Conservation (phyloP, 331 rosid genomes). For the Malus hybrid region DNA sequence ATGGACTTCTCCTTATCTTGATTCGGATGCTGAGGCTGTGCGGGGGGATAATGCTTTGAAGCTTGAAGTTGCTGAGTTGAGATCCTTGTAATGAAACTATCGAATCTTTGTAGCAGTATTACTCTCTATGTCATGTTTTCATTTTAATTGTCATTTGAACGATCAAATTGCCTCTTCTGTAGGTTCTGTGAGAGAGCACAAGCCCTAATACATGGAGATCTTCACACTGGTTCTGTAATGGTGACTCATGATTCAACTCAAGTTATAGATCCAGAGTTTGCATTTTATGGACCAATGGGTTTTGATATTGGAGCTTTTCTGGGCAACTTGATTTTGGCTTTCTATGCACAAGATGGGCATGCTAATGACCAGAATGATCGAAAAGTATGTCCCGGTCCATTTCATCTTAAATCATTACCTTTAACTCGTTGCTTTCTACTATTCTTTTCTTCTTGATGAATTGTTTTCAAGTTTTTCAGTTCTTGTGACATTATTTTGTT, state of each 20-base stretch:
- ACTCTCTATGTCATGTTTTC: not conserved
- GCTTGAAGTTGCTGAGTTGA: slow-evolving; percentile 82
- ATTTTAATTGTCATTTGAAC: not conserved
- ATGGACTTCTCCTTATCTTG: slow-evolving; percentile 83
- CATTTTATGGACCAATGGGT: slow-evolving; percentile 95
- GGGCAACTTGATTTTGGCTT: slow-evolving; percentile 85
- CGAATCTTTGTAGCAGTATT: not conserved
- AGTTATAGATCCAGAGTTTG: slow-evolving; percentile 93
- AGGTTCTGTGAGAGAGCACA: slow-evolving; percentile 85
- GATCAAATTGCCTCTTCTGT: slow-evolving; percentile 11
- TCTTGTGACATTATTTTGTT: not conserved
- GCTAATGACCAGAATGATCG: slow-evolving; percentile 62
- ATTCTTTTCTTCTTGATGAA: not conserved
- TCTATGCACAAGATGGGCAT: slow-evolving; percentile 93
- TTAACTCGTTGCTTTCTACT: not conserved
- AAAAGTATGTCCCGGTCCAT: slow-evolving; percentile 34
- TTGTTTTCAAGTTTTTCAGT: not conserved
- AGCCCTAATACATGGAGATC: slow-evolving; percentile 90
- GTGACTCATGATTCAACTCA: slow-evolving; percentile 78
- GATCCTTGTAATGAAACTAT: slow-evolving; percentile 47
- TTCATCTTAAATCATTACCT: not conserved
- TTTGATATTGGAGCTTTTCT: slow-evolving; percentile 17
- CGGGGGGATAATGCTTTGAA: slow-evolving; percentile 71
- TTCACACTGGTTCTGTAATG: slow-evolving; percentile 91
- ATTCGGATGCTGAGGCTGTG: slow-evolving; percentile 72